Conservation (phyloP, 106 monocot genomes). For the Dendrobium nobile region DNA sequence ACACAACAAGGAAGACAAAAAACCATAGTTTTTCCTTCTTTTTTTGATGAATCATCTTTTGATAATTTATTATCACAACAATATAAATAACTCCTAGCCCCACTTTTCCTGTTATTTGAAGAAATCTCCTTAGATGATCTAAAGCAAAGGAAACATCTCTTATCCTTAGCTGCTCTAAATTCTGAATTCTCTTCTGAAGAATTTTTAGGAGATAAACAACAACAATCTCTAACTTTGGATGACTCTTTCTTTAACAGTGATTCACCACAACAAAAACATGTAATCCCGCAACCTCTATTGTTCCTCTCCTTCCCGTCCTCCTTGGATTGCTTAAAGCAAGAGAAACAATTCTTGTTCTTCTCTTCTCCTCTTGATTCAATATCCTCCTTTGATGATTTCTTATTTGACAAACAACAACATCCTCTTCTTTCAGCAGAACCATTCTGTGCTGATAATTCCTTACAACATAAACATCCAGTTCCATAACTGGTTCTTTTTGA, state of each 20-base stretch:
- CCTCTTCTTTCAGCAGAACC: not conserved
- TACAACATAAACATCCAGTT: not conserved
- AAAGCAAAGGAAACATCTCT: not conserved
- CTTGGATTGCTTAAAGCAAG: slow-evolving; percentile 7
- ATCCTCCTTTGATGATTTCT: not conserved
- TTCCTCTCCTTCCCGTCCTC: not conserved
- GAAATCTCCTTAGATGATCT: not conserved
- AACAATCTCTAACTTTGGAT: not conserved
- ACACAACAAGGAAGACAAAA: not conserved
- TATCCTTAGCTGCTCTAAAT: not conserved
- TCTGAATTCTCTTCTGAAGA: not conserved
- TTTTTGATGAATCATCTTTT: slow-evolving; percentile 2
- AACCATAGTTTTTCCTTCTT: not conserved
- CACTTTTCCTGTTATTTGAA: not conserved
- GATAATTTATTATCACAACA: not conserved
- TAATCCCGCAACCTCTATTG: not conserved
- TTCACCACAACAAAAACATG: not conserved
- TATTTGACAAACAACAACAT: not conserved
- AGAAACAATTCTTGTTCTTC: slow-evolving; percentile 3
- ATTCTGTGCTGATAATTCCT: not conserved
- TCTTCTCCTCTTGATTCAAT: not conserved
- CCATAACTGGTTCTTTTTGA: not conserved
- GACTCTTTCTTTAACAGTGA: not conserved
- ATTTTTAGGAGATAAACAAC: not conserved
- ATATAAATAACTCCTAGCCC: not conserved